These are phyloP conservation scores for Sarocladium brachiariae DNA, from an alignment of 2,329 filamentous ascomycete genomes.

Conservation along the genomic window DNA sequence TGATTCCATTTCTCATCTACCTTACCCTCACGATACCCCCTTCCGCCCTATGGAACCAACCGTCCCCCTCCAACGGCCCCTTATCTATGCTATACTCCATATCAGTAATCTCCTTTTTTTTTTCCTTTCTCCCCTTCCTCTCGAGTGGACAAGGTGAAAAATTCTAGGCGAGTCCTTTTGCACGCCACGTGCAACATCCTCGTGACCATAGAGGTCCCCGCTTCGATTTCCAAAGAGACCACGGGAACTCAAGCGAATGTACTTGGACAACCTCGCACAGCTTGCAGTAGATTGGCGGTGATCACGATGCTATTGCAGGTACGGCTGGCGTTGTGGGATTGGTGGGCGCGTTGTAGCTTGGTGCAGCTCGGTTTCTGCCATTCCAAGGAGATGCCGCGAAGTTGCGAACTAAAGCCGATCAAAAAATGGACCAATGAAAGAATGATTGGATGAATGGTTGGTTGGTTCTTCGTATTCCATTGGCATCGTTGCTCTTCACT, in stretches of 20 bases:
- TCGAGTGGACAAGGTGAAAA: neutral
- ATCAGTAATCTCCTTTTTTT: slow-evolving; percentile 7
- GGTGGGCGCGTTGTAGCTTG: neutral
- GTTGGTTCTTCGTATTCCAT: too few species aligned
- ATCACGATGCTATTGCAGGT: too few species aligned
- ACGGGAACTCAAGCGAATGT: neutral
- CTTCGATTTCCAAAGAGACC: neutral
- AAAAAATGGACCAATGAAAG: too few species aligned
- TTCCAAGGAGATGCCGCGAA: neutral
- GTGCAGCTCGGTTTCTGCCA: neutral
- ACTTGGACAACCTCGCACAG: too few species aligned
- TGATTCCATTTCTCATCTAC: slow-evolving; percentile 25
- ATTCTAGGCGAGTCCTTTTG: slow-evolving; percentile 8
- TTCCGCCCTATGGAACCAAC: neutral
- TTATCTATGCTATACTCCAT: slow-evolving; percentile 8
- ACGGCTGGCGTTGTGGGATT: neutral
- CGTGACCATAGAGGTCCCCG: slow-evolving; percentile 9
- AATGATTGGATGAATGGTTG: too few species aligned
- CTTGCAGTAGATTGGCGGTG: too few species aligned
- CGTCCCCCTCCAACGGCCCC: neutral
- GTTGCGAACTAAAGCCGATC: neutral
- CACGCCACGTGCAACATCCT: slow-evolving; percentile 2
- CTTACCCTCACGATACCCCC: slow-evolving; percentile 12
- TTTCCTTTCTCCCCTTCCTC: neutral
- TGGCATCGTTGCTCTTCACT: neutral